Evolutionary conservation across 2,329 filamentous ascomycete species (phyloP).

Genomic region (Colletotrichum spaethianum): DNA sequence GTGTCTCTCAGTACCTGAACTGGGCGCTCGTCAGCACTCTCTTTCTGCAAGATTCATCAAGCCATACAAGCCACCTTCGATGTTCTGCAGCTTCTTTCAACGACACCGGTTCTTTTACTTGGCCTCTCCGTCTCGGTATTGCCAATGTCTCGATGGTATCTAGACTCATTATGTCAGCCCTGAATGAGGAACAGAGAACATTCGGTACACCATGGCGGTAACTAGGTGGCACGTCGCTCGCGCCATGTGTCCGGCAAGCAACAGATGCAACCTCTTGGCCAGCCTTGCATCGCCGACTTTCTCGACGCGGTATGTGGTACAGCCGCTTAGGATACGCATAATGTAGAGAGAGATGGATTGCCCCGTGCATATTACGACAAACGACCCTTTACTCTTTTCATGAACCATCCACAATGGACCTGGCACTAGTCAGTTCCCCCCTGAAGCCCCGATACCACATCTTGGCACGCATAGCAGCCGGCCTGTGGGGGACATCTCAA

Average conservation of each 20-base stretch:
- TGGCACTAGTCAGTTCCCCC: neutral
- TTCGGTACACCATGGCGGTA: neutral
- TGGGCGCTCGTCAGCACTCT: neutral
- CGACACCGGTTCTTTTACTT: neutral
- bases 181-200: neutral
- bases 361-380: neutral
- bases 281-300: neutral
- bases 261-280: constrained; percentile 14
- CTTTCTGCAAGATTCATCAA: constrained; percentile 3
- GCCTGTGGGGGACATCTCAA: constrained; percentile 13
- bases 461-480: constrained; percentile 7
- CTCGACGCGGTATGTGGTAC: neutral
- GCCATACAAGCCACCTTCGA: constrained; percentile 20
- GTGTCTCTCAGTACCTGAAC: neutral
- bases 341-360: neutral
- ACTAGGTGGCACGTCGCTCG: neutral
- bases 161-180: neutral
- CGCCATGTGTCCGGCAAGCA: neutral
- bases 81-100: neutral
- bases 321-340: neutral
- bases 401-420: neutral
- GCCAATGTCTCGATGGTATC: neutral
- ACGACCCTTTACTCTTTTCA: neutral
- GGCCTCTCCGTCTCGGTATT: neutral
- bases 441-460: constrained; percentile 4